phyloP scores from a whole-genome alignment of 257 asterid genomes.

The Capsicum chinense region DNA sequence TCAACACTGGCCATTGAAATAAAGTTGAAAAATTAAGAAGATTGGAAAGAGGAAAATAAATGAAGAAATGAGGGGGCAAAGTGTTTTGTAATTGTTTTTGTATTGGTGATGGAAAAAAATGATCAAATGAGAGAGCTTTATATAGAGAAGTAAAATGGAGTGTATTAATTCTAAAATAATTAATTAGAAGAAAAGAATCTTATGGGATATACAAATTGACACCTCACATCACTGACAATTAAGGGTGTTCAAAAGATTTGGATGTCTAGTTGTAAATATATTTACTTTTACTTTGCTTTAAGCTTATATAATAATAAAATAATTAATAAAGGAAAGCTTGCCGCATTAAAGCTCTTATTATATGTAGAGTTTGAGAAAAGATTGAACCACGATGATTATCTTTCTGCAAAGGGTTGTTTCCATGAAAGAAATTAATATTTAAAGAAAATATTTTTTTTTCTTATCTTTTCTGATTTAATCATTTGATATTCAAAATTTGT shows the following conservation, averaged over 20 bases:
- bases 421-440: too few relatives aligned
- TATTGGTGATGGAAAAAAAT: constrained; percentile 29
- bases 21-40: constrained; percentile 18
- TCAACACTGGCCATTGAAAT: constrained; percentile 33
- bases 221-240: constrained; percentile 27
- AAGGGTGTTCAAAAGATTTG: constrained; percentile 15
- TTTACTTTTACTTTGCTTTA: background rate
- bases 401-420: too few relatives aligned
- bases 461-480: too few relatives aligned
- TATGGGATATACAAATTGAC: constrained; percentile 30
- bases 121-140: constrained; percentile 27
- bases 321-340: too few relatives aligned
- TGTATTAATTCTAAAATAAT: constrained; percentile 21
- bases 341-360: too few relatives aligned
- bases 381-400: too few relatives aligned
- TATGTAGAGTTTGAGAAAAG: too few relatives aligned
- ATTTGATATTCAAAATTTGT: background rate
- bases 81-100: background rate
- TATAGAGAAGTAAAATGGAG: constrained; percentile 29
- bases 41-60: constrained; percentile 25
- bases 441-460: too few relatives aligned
- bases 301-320: background rate
- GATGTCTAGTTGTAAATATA: constrained; percentile 31
- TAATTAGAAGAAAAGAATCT: constrained; percentile 22
- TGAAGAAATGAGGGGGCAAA: constrained; percentile 14